These are phyloP conservation scores for Ascosphaera pollenicola DNA, from an alignment of 2,329 filamentous ascomycete species.

Conservation along the genomic window DNA sequence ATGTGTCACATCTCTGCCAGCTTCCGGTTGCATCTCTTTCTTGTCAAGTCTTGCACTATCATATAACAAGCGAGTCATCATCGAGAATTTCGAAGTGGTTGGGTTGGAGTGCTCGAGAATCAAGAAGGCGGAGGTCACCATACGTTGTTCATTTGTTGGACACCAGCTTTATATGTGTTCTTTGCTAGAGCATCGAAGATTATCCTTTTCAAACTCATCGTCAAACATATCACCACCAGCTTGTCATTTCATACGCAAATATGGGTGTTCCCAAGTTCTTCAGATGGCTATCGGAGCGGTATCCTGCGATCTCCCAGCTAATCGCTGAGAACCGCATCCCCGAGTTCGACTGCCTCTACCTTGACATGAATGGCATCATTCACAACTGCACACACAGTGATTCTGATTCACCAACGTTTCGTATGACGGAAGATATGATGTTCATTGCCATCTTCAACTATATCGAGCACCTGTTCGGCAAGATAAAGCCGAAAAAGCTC, in stretches of 20 bases:
- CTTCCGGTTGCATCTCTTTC: constrained; percentile 1
- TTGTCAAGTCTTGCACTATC: neutral
- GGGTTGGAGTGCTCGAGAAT: no score
- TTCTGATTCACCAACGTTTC: constrained; percentile 73
- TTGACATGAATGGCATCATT: constrained; percentile 92
- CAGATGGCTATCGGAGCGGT: constrained; percentile 97
- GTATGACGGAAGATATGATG: constrained; percentile 95
- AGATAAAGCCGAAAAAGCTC: constrained; percentile 94
- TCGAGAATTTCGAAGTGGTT: no score
- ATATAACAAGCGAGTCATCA: no score
- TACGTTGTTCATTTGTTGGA: no score
- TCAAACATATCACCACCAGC: neutral
- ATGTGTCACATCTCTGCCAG: neutral
- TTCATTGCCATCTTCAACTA: constrained; percentile 99
- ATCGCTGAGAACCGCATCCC: constrained; percentile 98
- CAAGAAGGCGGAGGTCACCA: no score
- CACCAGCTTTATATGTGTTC: no score
- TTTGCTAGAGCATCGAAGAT: no score
- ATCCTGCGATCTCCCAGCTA: constrained; percentile 93
- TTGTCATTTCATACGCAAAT: constrained; percentile 6
- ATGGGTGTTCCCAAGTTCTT: constrained; percentile 77
- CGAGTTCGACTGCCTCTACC: constrained; percentile 91
- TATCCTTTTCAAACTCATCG: neutral
- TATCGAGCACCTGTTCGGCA: constrained; percentile 94
- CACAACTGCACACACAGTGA: constrained; percentile 99